These are phyloP conservation scores for Geotrichum candidum DNA, from an alignment of 1,139 yeast species.

Conservation along the genomic window DNA sequence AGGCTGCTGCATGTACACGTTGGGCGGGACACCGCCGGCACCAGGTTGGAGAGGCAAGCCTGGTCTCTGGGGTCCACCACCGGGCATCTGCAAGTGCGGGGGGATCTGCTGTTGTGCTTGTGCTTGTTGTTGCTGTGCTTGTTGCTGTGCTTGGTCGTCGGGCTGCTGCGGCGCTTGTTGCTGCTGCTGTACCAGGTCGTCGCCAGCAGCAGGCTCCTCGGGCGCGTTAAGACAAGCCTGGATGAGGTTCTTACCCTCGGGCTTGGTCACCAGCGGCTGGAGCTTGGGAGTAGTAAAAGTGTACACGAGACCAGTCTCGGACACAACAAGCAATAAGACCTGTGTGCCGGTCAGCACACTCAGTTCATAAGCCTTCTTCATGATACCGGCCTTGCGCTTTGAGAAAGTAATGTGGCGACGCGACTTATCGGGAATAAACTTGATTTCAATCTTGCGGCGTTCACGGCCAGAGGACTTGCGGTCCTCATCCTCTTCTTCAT, in stretches of 20 bases:
- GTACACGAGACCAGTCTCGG: constrained; percentile 95
- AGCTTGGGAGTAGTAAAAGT: constrained; percentile 98
- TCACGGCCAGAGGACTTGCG: constrained; percentile 63
- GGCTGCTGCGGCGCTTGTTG: constrained; percentile 59
- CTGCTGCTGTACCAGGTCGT: background rate
- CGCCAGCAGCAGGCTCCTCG: constrained; percentile 8
- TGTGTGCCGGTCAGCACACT: constrained; percentile 96
- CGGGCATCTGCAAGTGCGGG: background rate
- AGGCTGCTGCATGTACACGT: background rate
- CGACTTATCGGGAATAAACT: constrained; percentile 93
- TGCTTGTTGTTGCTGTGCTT: background rate
- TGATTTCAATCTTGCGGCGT: constrained; percentile 93
- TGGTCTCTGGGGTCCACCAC: background rate
- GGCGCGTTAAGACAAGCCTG: constrained; percentile 68
- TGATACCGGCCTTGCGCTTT: constrained; percentile 96
- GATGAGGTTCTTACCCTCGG: constrained; percentile 92
- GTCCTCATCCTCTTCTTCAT: constrained; percentile 64
- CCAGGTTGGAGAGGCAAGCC: background rate
- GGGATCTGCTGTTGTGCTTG: constrained; percentile 3
- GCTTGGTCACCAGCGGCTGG: constrained; percentile 93
- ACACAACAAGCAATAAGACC: constrained; percentile 84
- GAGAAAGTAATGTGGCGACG: constrained; percentile 96
- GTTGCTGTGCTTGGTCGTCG: constrained; percentile 34
- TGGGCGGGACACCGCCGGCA: constrained; percentile 1
- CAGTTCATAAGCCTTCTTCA: constrained; percentile 95